Conservation (phyloP, 495 filamentous ascomycete species). For the Umbilicaria muhlenbergii region DNA sequence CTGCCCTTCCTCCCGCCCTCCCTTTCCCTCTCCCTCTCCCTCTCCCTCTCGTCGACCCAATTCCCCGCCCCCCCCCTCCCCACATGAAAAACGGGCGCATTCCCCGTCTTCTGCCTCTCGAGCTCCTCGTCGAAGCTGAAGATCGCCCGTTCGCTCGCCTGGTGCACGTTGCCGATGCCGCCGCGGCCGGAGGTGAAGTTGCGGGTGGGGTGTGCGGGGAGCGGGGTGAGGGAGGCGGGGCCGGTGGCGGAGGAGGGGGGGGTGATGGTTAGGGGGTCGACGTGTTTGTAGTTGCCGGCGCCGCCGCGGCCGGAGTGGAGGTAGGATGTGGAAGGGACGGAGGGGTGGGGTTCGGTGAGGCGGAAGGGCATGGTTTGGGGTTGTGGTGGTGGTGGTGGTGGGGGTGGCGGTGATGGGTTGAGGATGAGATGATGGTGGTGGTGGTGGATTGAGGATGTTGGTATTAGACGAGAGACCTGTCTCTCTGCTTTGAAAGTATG, state of each 20-base stretch:
- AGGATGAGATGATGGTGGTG: not conserved
- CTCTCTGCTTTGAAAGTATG: too few species aligned
- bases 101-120: conserved; percentile 45
- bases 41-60: conserved; percentile 32
- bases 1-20: not conserved
- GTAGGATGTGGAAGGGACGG: conserved; percentile 39
- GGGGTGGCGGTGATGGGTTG: not conserved
- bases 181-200: conserved; percentile 71
- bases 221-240: conserved; percentile 32
- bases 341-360: conserved; percentile 70
- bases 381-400: not conserved
- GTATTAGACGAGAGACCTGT: too few species aligned
- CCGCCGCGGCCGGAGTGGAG: conserved; percentile 75
- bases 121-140: conserved; percentile 92
- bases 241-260: conserved; percentile 33
- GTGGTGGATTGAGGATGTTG: not conserved
- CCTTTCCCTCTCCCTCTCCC: not conserved
- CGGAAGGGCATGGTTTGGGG: conserved; percentile 17
- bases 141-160: conserved; percentile 46
- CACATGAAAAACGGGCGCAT: conserved; percentile 59
- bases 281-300: conserved; percentile 48
- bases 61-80: conserved; percentile 88
- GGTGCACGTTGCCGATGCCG: conserved; percentile 77
- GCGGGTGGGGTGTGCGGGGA: conserved; percentile 23
- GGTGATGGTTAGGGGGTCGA: conserved; percentile 46